Conservation (phyloP, 768 basidiomycete species). For the Naganishia vaughanmartiniae region DNA sequence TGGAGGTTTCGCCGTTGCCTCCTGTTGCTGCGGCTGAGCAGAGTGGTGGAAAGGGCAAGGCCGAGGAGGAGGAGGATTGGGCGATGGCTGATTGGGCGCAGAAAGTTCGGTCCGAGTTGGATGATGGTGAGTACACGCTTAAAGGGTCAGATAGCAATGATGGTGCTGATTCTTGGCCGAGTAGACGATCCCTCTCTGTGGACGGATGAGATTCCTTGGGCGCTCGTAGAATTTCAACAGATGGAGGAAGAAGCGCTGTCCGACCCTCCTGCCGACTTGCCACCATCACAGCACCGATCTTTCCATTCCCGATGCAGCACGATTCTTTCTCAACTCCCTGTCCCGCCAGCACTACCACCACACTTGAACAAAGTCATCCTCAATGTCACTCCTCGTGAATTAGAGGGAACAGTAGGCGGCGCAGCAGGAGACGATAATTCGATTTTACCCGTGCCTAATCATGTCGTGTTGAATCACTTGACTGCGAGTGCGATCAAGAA, state of each 20-base stretch:
- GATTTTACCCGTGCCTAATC: conserved; percentile 86
- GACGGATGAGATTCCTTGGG: conserved; percentile 75
- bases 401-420: conserved; percentile 39
- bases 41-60: neutral
- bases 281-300: neutral
- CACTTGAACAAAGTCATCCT: conserved; percentile 92
- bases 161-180: neutral
- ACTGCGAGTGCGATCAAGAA: conserved; percentile 93
- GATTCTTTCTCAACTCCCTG: conserved; percentile 67
- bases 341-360: conserved; percentile 80
- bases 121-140: conserved; percentile 26
- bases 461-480: conserved; percentile 90
- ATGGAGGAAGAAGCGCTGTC: conserved; percentile 67
- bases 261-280: conserved; percentile 36
- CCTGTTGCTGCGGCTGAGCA: conserved; percentile 50
- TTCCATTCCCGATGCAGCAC: conserved; percentile 19
- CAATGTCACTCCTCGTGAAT: conserved; percentile 57
- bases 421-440: conserved; percentile 70
- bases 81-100: conserved; percentile 32
- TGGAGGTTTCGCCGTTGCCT: conserved; percentile 63
- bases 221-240: conserved; percentile 72
- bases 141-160: too few species aligned
- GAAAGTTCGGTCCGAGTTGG: conserved; percentile 29
- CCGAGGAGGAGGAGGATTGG: conserved; percentile 28
- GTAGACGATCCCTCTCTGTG: conserved; percentile 58